A percentile compares a stretch with the other conserved stretches of the same genome.
These are phyloP conservation scores for Sicyos edulis DNA, from an alignment of 306 rosid species.

Conservation along the genomic window DNA sequence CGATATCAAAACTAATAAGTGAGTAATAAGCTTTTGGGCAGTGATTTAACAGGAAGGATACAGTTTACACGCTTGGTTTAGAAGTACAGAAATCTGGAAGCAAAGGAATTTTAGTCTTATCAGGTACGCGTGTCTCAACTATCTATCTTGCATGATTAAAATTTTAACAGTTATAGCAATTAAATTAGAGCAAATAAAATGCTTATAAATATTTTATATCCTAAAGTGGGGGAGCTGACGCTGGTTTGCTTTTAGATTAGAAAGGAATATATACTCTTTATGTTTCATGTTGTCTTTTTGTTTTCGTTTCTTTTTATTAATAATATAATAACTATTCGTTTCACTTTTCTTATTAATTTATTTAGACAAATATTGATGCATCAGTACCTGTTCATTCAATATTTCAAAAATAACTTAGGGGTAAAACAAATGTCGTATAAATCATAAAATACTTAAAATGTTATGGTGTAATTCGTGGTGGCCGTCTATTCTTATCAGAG, in stretches of 20 bases:
- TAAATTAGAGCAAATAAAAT: background rate
- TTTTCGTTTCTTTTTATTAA: background rate
- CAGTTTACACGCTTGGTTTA: background rate
- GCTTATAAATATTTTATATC: background rate
- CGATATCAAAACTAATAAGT: too few relatives aligned
- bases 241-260: constrained; percentile 2
- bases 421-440: too few relatives aligned
- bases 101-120: background rate
- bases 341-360: background rate
- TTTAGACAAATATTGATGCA: background rate
- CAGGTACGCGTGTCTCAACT: constrained; percentile 11
- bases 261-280: constrained; percentile 13
- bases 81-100: background rate
- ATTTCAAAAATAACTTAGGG: background rate
- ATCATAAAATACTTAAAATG: too few relatives aligned
- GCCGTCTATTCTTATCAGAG: too few relatives aligned
- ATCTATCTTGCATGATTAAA: background rate
- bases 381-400: background rate
- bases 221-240: constrained; percentile 5
- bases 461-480: too few relatives aligned
- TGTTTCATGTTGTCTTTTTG: background rate
- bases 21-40: constrained; percentile 7
- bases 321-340: background rate
- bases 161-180: background rate
- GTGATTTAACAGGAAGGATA: background rate